Percentiles rank a stretch among this genome's conserved stretches.
Conservation (phyloP, 768 basidiomycete genomes). For the Pleurotus sapidus region DNA sequence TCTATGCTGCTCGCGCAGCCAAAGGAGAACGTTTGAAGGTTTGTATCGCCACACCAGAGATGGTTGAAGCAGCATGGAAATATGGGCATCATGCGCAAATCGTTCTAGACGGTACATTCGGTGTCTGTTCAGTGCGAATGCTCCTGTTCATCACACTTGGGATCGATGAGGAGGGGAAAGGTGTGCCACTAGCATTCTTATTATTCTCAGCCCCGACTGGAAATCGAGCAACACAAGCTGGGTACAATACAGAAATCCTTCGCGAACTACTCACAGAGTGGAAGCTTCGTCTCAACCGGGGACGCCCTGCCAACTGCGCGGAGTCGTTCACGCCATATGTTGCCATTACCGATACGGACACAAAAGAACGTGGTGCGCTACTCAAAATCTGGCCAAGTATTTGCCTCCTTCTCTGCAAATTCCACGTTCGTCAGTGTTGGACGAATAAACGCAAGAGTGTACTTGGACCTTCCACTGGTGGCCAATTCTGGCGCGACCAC, state of each 20-base stretch:
- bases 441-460: slow-evolving; percentile 20
- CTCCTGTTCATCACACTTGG: slow-evolving; percentile 30
- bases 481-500: slow-evolving; percentile 5
- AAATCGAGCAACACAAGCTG: slow-evolving; percentile 20
- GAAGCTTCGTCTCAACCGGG: slow-evolving; percentile 12
- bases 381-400: slow-evolving; percentile 24
- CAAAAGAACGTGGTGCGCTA: slow-evolving; percentile 28
- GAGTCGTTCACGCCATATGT: slow-evolving; percentile 17
- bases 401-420: slow-evolving; percentile 31
- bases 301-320: not conserved
- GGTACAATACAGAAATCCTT: slow-evolving; percentile 22
- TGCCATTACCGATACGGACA: slow-evolving; percentile 31
- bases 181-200: slow-evolving; percentile 25
- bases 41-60: slow-evolving; percentile 21
- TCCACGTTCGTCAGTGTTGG: slow-evolving; percentile 36
- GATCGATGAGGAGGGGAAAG: slow-evolving; percentile 21
- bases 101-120: slow-evolving; percentile 19
- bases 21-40: slow-evolving; percentile 18
- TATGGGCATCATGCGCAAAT: slow-evolving; percentile 17
- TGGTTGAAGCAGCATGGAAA: slow-evolving; percentile 18
- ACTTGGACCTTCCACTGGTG: slow-evolving; percentile 4
- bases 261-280: slow-evolving; percentile 20
- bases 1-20: slow-evolving; percentile 15
- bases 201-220: slow-evolving; percentile 23
- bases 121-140: slow-evolving; percentile 14